phyloP scores from a whole-genome alignment of 1,284 basidiomycete species.

The Ganoderma resinaceum region DNA sequence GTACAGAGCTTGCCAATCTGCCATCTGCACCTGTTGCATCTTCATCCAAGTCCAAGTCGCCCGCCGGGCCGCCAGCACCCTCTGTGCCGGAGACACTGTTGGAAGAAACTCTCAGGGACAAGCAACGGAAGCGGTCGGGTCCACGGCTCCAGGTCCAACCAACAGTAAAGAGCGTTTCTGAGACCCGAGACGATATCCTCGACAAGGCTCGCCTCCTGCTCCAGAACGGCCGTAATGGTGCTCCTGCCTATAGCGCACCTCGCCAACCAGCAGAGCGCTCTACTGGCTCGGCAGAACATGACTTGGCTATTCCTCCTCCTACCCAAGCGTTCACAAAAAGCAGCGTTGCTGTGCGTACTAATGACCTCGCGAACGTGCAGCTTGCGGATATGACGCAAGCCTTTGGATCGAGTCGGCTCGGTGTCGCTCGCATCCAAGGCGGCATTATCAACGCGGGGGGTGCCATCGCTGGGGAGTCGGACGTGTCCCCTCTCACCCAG shows the following conservation, averaged over 20 bases:
- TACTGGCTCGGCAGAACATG: not conserved
- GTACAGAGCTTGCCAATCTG: constrained; percentile 50
- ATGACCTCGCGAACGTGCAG: not conserved
- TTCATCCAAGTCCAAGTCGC: constrained; percentile 38
- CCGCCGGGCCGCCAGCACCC: constrained; percentile 32
- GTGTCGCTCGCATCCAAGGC: constrained; percentile 9
- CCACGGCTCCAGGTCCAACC: constrained; percentile 49
- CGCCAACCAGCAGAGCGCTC: not conserved
- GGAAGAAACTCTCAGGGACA: constrained; percentile 57
- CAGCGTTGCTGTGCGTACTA: constrained; percentile 30
- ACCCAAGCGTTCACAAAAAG: constrained; percentile 56
- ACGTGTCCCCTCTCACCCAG: constrained; percentile 26
- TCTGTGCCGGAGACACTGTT: constrained; percentile 53
- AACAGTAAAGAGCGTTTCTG: constrained; percentile 54
- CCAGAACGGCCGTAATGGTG: constrained; percentile 2
- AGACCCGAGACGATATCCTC: constrained; percentile 60
- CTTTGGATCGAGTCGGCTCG: constrained; percentile 36
- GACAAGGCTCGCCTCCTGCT: constrained; percentile 53
- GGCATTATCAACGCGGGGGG: constrained; percentile 21
- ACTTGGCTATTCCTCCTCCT: constrained; percentile 27
- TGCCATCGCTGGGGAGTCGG: constrained; percentile 25
- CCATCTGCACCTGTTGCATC: constrained; percentile 26
- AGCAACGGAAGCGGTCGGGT: constrained; percentile 51
- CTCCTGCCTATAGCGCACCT: not conserved
- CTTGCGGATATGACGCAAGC: constrained; percentile 31